Evolutionary conservation across 106 monocot genomes (phyloP).

Genomic region (Acanthochlamys bracteata): DNA sequence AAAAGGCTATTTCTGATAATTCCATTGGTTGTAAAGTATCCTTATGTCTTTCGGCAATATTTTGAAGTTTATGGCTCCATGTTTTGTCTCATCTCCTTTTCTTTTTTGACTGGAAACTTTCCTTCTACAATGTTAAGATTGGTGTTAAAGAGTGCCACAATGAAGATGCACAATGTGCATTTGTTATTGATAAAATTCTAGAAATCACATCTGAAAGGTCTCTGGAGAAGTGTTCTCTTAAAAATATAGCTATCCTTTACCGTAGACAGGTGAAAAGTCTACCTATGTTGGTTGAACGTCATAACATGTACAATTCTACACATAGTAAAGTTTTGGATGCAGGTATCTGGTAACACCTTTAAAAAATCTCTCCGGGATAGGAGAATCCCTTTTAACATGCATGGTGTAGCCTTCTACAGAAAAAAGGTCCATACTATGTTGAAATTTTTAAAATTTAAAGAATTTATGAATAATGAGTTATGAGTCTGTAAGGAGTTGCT

Average conservation of each 20-base stretch:
- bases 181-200: slow-evolving; percentile 89
- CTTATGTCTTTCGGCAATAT: slow-evolving; percentile 2
- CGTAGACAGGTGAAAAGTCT: slow-evolving; percentile 64
- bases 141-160: slow-evolving; percentile 77
- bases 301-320: too few relatives aligned
- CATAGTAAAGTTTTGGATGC: slow-evolving; percentile 9
- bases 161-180: slow-evolving; percentile 86
- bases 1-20: slow-evolving; percentile 70
- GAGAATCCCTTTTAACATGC: slow-evolving; percentile 86
- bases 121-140: slow-evolving; percentile 49
- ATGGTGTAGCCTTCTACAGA: slow-evolving; percentile 94
- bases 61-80: neutral
- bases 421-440: slow-evolving; percentile 64
- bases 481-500: too few relatives aligned
- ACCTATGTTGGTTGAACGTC: too few relatives aligned
- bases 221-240: slow-evolving; percentile 35
- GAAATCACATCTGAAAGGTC: slow-evolving; percentile 58
- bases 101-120: slow-evolving; percentile 2
- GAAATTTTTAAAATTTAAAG: too few relatives aligned
- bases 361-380: slow-evolving; percentile 70
- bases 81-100: neutral
- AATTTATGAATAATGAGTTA: too few relatives aligned
- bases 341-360: slow-evolving; percentile 91
- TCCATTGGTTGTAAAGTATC: slow-evolving; percentile 69
- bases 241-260: slow-evolving; percentile 71